Evolutionary conservation across 352 stramenopile species (phyloP).

Genomic region (Phytopythium ostracodes): DNA sequence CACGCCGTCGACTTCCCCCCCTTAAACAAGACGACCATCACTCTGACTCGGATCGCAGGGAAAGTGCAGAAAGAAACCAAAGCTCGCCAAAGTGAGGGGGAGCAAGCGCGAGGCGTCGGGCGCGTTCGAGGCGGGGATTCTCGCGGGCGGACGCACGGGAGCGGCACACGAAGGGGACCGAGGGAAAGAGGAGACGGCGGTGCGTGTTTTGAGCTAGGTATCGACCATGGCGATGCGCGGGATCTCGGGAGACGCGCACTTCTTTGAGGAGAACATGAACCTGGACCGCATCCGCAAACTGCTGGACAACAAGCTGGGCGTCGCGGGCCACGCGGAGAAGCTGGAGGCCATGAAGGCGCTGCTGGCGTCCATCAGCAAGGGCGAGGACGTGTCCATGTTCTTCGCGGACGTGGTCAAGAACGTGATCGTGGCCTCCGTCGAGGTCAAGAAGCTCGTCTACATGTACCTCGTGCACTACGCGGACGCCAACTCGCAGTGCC

Average conservation of each 20-base stretch:
- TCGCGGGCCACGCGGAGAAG: constrained; percentile 83
- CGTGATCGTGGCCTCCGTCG: constrained; percentile 91
- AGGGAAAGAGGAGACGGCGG: neutral
- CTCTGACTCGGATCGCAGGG: constrained; percentile 10
- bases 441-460: constrained; percentile 99
- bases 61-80: neutral
- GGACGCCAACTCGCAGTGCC: constrained; percentile 92
- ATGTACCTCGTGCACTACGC: constrained; percentile 99
- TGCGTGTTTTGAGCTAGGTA: neutral
- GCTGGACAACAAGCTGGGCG: constrained; percentile 87
- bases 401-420: constrained; percentile 98
- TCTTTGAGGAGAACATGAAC: constrained; percentile 97
- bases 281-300: constrained; percentile 84
- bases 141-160: neutral
- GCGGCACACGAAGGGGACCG: neutral
- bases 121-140: neutral
- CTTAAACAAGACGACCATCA: constrained; percentile 11
- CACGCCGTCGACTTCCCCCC: neutral
- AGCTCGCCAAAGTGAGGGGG: no score
- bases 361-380: constrained; percentile 96
- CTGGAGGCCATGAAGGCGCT: constrained; percentile 98
- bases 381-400: constrained; percentile 96
- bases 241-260: constrained; percentile 92
- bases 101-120: no score
- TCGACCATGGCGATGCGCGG: constrained; percentile 49